Base-by-base conservation (phyloP, 228 moss, liverwort and hornwort species). In the Sphagnum fallax region DNA sequence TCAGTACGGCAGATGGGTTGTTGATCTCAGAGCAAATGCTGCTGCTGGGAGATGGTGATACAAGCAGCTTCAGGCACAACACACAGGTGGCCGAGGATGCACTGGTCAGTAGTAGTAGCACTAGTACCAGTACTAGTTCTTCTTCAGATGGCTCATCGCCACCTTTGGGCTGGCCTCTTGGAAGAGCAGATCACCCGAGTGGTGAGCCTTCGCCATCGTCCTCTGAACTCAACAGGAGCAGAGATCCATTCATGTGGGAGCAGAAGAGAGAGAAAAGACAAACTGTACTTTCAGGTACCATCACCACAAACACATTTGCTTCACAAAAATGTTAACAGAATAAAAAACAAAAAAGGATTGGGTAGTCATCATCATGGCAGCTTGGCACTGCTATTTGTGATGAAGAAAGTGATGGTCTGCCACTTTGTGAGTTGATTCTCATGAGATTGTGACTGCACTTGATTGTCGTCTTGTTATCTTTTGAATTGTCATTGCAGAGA, bases 211-310 rank as follows among this genome's bases (percentile, higher is more conserved):
- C 91, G 15, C 81, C 77, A 52, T 86, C 89, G 4, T 32, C 32
- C 32, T 32, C 32, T 1, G 91, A 85, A 61, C 74, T 91, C 76
- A 69, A 84, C 49, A 84, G 86, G 50, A 82, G 84, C 4, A 83
- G 80, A 47, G 84, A 76, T 48, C 84, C 90, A 13, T 96, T 92
- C 67, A 96, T 96, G 96, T 96, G 96, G 96, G 96, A 96, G 73
- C 92, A 96, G 74, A 96, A 96, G 71, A 77, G 93, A 50, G 96
- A 96, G 81, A 96, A 96, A 59, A 80, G 93, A 62, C 92, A 96
- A 77, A 96, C 96, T 6, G 96, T 91, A 60, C 89, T 92, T 70
- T 92, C 96, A 86, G 96, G 96, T 96, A 32, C 32, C 32, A 49
- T 4, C 14, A 8, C 5, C 14, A 5, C 10, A 47, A 48, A 6